A percentile compares a stretch with the other conserved stretches of the same genome.
Conservation (phyloP, 768 basidiomycete genomes). For the Trichaptum fuscoviolaceum region DNA sequence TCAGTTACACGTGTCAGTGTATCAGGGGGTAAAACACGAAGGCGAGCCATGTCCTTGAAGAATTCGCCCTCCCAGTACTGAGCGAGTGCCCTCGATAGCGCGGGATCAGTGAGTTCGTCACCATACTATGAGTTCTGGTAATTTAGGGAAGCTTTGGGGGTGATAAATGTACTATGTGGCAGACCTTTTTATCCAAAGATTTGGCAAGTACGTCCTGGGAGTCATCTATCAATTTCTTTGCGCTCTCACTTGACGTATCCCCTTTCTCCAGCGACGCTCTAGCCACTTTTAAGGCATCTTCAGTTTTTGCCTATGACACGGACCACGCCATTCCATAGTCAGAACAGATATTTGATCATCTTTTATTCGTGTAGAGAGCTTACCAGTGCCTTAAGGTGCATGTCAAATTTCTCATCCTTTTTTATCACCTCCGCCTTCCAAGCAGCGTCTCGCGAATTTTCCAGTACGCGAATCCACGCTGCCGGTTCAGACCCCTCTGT, state of each 20-base stretch:
- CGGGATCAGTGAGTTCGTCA: constrained; percentile 78
- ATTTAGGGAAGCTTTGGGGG: background rate
- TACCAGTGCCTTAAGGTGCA: constrained; percentile 81
- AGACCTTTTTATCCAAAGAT: constrained; percentile 70
- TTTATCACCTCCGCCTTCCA: constrained; percentile 71
- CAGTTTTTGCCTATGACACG: constrained; percentile 38
- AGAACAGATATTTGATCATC: background rate
- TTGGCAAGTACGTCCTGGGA: constrained; percentile 73
- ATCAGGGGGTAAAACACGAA: constrained; percentile 83
- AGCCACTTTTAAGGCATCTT: constrained; percentile 50
- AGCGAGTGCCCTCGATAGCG: constrained; percentile 76
- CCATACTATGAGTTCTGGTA: constrained; percentile 47
- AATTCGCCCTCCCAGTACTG: constrained; percentile 87
- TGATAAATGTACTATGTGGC: constrained; percentile 11
- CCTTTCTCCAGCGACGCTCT: constrained; percentile 37
- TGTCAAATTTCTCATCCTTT: constrained; percentile 88
- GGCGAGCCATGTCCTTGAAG: constrained; percentile 87
- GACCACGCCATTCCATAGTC: background rate
- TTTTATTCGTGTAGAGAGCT: constrained; percentile 20
- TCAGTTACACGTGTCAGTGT: constrained; percentile 93
- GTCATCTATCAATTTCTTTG: constrained; percentile 59
- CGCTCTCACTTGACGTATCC: constrained; percentile 35
- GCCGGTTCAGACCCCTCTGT: constrained; percentile 43
- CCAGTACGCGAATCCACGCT: constrained; percentile 51
- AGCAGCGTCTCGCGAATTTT: constrained; percentile 43